Evolutionary conservation across 306 rosid species (phyloP), one percentile per base, ranked within the genome.

Genomic region (Fragaria ananassa): DNA sequence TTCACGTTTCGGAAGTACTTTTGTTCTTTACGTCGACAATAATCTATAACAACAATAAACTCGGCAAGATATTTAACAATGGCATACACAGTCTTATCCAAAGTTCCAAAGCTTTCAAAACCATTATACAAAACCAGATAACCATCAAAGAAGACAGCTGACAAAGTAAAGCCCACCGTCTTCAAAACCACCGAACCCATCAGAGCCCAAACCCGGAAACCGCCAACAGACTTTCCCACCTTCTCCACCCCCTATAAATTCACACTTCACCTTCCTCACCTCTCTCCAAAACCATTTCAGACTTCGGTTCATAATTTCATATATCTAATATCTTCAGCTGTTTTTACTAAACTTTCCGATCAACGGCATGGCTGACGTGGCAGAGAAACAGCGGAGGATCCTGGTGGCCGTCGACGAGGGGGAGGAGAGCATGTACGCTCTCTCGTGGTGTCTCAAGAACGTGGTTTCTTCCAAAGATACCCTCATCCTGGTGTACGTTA

Each of bases 361-460:
- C 54, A 25, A 10, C 5, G 47, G 6, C 18, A 91, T 91, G 97
- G 85, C 87, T 50, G 87, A 81, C 19, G 83, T 49, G 53, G 76
- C 80, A 53, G 85, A 51, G 18, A 83, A 70, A 1, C 87, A 85
- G 74, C 84, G 98, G 50, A 80, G 83, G 84, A 90, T 95, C 75
- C 74, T 95, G 53, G 93, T 90, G 86, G 96, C 97, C 11, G 91
- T 95, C 4, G 99, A 92, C 25, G 97, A 89, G 46, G 91, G 97
- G 0, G 97, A 92, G n/a, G 97, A 95, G 85, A 92, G 99, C 86
- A 61, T 82, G 82, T 70, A 89, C 68, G 97, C 97, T 1, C 91
- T 92, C 27, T 88, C 97, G 2, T 95, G 97, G 98, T 87, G 93
- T 64, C 83, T 92, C 10, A 85, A 86, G 69, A 92, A 95, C 75